These are phyloP conservation scores for Crithidia brevicula DNA, from an alignment of 208 protist genomes.

Conservation along the genomic window DNA sequence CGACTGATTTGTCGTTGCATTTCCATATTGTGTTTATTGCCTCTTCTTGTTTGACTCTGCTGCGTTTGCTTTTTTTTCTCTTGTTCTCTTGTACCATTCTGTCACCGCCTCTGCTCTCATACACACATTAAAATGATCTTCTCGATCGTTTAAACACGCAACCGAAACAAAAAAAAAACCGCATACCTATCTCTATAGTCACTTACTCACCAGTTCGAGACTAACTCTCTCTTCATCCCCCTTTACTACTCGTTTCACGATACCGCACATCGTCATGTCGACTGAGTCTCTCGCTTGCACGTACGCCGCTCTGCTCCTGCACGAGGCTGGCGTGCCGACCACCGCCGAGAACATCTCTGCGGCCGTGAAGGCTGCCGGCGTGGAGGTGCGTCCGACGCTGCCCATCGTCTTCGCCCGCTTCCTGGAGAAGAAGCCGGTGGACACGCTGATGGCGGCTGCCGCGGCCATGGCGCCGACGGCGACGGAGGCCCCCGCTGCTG, in stretches of 20 bases:
- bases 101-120: neutral
- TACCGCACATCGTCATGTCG: slow-evolving; percentile 41
- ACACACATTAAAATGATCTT: too few species aligned
- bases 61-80: neutral
- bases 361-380: slow-evolving; percentile 70
- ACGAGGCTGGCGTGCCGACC: slow-evolving; percentile 71
- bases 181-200: neutral
- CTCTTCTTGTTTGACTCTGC: neutral
- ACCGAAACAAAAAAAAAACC: too few species aligned
- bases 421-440: slow-evolving; percentile 83
- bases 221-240: neutral
- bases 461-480: slow-evolving; percentile 48
- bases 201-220: slow-evolving; percentile 3
- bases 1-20: too few species aligned
- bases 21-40: too few species aligned
- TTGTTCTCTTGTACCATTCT: neutral
- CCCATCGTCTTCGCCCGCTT: slow-evolving; percentile 86
- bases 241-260: neutral
- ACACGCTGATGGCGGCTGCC: slow-evolving; percentile 63
- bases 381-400: slow-evolving; percentile 71
- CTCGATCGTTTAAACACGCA: too few species aligned
- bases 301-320: slow-evolving; percentile 82
- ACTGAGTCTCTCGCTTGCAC: slow-evolving; percentile 82
- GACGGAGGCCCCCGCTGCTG: slow-evolving; percentile 40
- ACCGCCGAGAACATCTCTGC: slow-evolving; percentile 78